A percentile compares a stretch with the other conserved stretches of the same genome.
Evolutionary conservation across 352 stramenopile species (phyloP).

Genomic region (Pythium coloratum): DNA sequence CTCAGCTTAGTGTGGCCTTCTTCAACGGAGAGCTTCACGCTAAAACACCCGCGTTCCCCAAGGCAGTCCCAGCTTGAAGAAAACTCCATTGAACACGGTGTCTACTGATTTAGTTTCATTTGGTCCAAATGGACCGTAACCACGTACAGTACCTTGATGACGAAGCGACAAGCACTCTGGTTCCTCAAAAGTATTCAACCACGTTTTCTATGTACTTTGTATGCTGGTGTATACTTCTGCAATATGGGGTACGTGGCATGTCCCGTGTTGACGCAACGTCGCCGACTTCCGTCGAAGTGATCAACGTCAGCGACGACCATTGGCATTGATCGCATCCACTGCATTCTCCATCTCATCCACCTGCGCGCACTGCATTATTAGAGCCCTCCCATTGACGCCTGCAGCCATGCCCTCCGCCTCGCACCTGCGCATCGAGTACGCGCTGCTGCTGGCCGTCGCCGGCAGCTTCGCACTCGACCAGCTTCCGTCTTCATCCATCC

Average conservation of each 20-base stretch:
- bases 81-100: neutral
- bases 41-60: neutral
- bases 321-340: neutral
- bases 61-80: neutral
- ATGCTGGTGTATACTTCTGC: neutral
- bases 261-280: constrained; percentile 1
- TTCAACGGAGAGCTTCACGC: constrained; percentile 20
- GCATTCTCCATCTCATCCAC: neutral
- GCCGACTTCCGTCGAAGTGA: neutral
- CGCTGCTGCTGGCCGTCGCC: constrained; percentile 22
- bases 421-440: constrained; percentile 25
- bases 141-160: neutral
- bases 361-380: neutral
- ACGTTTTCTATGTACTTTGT: neutral
- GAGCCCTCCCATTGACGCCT: neutral
- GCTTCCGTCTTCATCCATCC: constrained; percentile 7
- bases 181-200: neutral
- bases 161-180: neutral
- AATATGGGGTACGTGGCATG: neutral
- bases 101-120: neutral
- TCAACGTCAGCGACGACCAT: neutral
- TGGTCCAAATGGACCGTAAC: neutral
- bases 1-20: constrained; percentile 47
- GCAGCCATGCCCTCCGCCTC: neutral
- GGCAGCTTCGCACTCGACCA: neutral